Percentiles rank a stretch among this genome's conserved stretches.
Evolutionary conservation across 768 basidiomycete species (phyloP).

Genomic region (Russula vinacea): DNA sequence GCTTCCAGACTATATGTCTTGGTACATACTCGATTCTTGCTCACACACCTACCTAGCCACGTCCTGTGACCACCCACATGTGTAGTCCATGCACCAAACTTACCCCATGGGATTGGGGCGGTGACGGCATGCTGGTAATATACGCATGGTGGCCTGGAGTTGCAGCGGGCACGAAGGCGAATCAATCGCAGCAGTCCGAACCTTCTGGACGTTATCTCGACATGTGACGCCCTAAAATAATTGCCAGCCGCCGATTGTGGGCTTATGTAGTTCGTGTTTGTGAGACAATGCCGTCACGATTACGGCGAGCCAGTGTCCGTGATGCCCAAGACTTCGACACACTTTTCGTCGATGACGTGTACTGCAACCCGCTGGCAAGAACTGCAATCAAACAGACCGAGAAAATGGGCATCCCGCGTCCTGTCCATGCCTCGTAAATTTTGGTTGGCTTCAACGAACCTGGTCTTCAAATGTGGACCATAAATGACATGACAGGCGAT

Average conservation of each 20-base stretch:
- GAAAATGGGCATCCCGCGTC: not conserved
- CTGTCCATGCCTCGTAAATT: constrained; percentile 43
- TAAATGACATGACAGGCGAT: not conserved
- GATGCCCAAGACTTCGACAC: not conserved
- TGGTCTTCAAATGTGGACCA: not conserved
- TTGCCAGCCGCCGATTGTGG: not conserved
- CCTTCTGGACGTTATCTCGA: constrained; percentile 3
- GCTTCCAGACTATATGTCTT: constrained; percentile 12
- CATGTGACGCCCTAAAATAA: constrained; percentile 18
- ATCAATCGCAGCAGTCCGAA: constrained; percentile 13
- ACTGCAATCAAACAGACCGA: not conserved
- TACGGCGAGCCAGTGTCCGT: constrained; percentile 4
- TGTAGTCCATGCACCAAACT: constrained; percentile 21
- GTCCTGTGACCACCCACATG: constrained; percentile 21
- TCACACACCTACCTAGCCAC: not conserved
- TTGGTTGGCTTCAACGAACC: constrained; percentile 32
- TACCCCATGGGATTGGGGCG: constrained; percentile 15
- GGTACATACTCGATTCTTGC: constrained; percentile 13
- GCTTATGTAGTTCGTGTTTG: constrained; percentile 2
- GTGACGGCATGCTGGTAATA: constrained; percentile 19
- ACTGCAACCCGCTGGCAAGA: constrained; percentile 5
- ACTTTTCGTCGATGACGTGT: constrained; percentile 5
- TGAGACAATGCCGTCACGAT: constrained; percentile 6
- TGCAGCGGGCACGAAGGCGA: constrained; percentile 8
- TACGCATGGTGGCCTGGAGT: constrained; percentile 12